Conservation (phyloP, 2,329 filamentous ascomycete genomes). For the Alternaria rosae region DNA sequence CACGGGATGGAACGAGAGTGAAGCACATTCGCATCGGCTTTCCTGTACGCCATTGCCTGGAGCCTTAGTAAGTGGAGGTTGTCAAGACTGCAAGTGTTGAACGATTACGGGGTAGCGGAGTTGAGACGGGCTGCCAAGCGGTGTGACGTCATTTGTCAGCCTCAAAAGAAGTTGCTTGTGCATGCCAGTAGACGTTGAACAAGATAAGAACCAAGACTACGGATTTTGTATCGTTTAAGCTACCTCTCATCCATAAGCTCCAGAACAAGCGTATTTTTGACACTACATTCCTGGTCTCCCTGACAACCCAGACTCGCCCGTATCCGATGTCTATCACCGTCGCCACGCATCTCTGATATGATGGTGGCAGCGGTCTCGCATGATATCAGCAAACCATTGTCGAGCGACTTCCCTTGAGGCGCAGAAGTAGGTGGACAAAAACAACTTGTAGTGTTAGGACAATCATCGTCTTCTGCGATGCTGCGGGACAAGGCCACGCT, state of each 20-base stretch:
- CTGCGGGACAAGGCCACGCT: constrained; percentile 1
- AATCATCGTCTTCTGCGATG: constrained; percentile 15
- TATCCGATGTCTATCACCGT: constrained; percentile 26
- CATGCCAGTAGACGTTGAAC: not conserved
- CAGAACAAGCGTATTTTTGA: constrained; percentile 35
- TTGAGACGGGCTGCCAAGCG: not conserved
- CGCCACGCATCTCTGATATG: constrained; percentile 38
- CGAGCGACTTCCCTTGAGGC: not conserved
- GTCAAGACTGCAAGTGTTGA: not conserved
- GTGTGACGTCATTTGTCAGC: not conserved
- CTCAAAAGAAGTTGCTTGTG: not conserved
- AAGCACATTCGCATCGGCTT: too few relatives aligned
- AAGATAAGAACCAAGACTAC: not conserved
- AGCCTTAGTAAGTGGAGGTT: not conserved
- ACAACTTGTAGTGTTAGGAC: constrained; percentile 26
- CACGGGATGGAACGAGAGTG: not conserved
- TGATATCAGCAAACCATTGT: constrained; percentile 29
- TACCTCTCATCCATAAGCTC: constrained; percentile 34
- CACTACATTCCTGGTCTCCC: constrained; percentile 23
- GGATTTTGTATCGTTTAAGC: not conserved
- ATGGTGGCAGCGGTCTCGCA: constrained; percentile 39
- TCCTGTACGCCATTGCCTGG: not conserved
- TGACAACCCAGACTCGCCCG: constrained; percentile 31
- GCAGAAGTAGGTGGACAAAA: constrained; percentile 27
- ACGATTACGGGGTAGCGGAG: not conserved